Base-by-base conservation (phyloP, 768 basidiomycete species). In the Fomitopsis serialis region DNA sequence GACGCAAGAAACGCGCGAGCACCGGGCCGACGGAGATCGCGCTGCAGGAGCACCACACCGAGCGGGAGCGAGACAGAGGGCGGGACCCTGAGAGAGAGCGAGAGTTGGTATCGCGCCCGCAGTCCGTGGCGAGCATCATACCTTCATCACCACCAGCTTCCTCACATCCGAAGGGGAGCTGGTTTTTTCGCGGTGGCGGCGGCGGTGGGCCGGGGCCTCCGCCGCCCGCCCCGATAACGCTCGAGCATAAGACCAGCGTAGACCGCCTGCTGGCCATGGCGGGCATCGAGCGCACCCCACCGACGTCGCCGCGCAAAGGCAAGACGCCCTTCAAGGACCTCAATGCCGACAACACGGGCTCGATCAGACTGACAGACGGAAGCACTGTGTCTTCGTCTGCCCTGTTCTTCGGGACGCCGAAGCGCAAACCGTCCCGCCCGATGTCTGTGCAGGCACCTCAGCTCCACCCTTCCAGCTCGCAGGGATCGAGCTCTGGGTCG, bases 181-280 rank as follows among this genome's bases (percentile, higher is more conserved):
- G 78, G 78, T 79, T 79, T 78, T 78, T 78, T 78, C 77, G 76
- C 52, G 67, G 75, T 69, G 63, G 74, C 74, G 68, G 67, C 68
- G 76, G 65, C 56, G 58, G 62, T 46, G 73, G 73, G 63, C 75
- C 55, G 63, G 75, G 72, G 63, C 72, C 75, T 67, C 70, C 73
- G 71, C 72, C 68, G 47, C 59, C 61, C 24, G 50, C 55, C 21
- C 37, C 47, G 49, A 54, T 57, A 49, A 58, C 62, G 51, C 61
- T 70, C 54, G 66, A 63, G 56, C 67, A 64, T 53, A 68, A 70
- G 58, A 60, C 58, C 34, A 70, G 68, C 57, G 54, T 68, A 40
- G 66, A 66, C 47, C 58, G 61, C 32, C 58, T 70, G 35, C 59
- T 62, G 42, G 59, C 62, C n/a, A 57, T 68, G 50, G 35, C 35